phyloP scores from a whole-genome alignment of 345 rosid genomes.

The Odontarrhena argentea region DNA sequence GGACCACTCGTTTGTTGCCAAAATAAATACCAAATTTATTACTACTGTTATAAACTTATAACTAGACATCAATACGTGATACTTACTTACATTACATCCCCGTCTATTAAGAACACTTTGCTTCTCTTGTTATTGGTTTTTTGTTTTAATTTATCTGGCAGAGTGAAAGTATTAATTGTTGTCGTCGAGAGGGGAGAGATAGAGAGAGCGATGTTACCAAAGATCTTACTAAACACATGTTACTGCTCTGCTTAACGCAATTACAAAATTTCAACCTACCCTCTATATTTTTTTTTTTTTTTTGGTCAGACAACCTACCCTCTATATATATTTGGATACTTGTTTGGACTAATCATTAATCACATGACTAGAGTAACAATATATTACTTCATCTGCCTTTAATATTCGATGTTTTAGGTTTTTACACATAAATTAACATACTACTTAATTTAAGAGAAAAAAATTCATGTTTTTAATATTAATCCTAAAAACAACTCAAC shows the following conservation, averaged over 20 bases:
- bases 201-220: conserved; percentile 39
- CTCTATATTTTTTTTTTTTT: too few relatives aligned
- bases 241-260: conserved; percentile 27
- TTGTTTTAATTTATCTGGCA: neutral
- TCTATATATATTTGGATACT: conserved; percentile 2
- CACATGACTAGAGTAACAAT: neutral
- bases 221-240: conserved; percentile 34
- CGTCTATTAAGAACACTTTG: conserved; percentile 5
- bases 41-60: neutral
- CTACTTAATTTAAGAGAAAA: too few relatives aligned
- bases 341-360: conserved; percentile 7
- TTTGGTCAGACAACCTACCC: neutral
- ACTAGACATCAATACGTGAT: too few relatives aligned
- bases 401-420: too few relatives aligned
- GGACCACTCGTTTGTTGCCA: conserved; percentile 30
- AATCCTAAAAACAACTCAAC: too few relatives aligned
- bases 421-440: too few relatives aligned
- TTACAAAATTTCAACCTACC: conserved; percentile 7
- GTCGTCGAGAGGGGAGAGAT: conserved; percentile 20
- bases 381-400: neutral
- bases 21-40: neutral
- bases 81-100: neutral
- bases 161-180: conserved; percentile 28
- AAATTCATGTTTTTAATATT: too few relatives aligned
- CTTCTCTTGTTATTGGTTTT: neutral